Conservation (phyloP, 148 eudicot species). For the Vaccinium corymbosum region DNA sequence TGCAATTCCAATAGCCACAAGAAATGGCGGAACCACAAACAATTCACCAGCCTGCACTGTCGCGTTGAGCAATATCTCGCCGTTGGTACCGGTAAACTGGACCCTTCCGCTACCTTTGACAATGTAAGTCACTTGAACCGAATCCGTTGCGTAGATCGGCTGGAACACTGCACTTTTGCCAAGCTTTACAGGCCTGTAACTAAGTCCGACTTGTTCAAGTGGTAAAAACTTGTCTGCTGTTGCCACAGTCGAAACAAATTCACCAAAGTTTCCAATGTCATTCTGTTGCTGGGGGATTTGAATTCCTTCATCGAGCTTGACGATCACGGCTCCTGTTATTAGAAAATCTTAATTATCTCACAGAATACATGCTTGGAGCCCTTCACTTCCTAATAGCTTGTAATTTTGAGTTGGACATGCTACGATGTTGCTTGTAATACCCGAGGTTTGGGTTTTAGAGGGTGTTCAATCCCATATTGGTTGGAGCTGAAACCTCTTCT, state of each 20-base stretch:
- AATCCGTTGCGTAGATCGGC: constrained; percentile 29
- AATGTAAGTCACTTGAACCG: constrained; percentile 30
- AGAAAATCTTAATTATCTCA: not conserved
- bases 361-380: not conserved
- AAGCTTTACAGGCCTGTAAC: constrained; percentile 23
- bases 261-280: not conserved
- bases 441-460: no score
- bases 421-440: no score
- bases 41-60: constrained; percentile 30
- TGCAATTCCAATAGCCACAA: constrained; percentile 20
- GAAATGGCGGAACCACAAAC: constrained; percentile 41
- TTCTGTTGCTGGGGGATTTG: constrained; percentile 15
- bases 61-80: constrained; percentile 24
- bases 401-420: no score
- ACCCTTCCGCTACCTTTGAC: constrained; percentile 41
- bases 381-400: no score
- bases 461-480: no score
- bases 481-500: no score
- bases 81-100: constrained; percentile 32
- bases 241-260: not conserved
- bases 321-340: constrained; percentile 5
- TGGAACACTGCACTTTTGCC: constrained; percentile 24
- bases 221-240: constrained; percentile 5
- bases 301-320: constrained; percentile 21
- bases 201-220: constrained; percentile 23